A percentile compares a stretch with the other conserved stretches of the same genome.
Evolutionary conservation across 352 stramenopile genomes (phyloP).

Genomic region (Phytophthora multivora): DNA sequence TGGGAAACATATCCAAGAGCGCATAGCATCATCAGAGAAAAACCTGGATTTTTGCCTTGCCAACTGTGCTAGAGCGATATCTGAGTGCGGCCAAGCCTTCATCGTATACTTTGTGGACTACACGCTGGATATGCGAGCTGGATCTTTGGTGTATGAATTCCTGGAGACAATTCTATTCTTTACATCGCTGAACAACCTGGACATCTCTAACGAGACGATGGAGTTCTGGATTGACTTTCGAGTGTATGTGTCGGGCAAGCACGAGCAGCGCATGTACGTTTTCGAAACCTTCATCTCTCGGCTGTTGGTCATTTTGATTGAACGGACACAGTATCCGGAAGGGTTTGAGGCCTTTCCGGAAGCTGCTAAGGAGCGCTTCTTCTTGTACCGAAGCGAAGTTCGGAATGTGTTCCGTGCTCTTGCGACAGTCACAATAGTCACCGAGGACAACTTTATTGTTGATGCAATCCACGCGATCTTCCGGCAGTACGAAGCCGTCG

Average conservation of each 20-base stretch:
- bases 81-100: conserved; percentile 78
- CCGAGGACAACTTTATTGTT: conserved; percentile 81
- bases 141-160: conserved; percentile 79
- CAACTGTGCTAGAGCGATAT: conserved; percentile 58
- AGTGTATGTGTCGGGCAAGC: conserved; percentile 74
- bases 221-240: conserved; percentile 86
- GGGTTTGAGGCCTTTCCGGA: conserved; percentile 55
- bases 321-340: conserved; percentile 70
- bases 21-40: conserved; percentile 23
- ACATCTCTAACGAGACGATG: conserved; percentile 82
- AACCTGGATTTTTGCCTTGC: conserved; percentile 53
- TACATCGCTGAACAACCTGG: conserved; percentile 63
- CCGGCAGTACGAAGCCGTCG: conserved; percentile 64
- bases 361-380: conserved; percentile 65
- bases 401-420: conserved; percentile 77
- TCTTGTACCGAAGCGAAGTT: conserved; percentile 72
- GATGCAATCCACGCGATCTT: conserved; percentile 78
- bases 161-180: conserved; percentile 73
- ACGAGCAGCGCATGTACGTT: conserved; percentile 67
- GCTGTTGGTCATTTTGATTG: conserved; percentile 68
- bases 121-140: conserved; percentile 57
- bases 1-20: conserved; percentile 59
- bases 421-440: conserved; percentile 67
- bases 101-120: conserved; percentile 86
- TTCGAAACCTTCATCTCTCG: conserved; percentile 80